Base-by-base conservation (phyloP, 2,329 filamentous ascomycete genomes). In the Fonsecaea pedrosoi region DNA sequence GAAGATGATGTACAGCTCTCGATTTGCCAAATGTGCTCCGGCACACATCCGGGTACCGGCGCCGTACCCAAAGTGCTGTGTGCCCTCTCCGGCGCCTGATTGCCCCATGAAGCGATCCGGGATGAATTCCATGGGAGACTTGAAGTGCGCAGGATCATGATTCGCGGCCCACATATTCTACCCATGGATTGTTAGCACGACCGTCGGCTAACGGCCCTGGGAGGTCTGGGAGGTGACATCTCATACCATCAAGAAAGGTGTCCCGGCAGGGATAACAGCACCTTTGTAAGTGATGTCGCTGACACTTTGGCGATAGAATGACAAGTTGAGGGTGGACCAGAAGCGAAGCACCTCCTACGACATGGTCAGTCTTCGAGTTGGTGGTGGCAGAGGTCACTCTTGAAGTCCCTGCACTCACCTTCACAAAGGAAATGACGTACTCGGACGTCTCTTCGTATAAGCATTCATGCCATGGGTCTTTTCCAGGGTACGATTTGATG, bases 241-340 rank as follows among this genome's bases (percentile, higher is more conserved):
- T 30, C 45, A 12, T 21, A 85, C 85, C 90, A 94, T 89, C 78
- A 92, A 92, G 72, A 94, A 92, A 1, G 89, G 92, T 0, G 90
- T 93, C 1, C 90, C 89, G 0, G 90, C 84, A 0, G 91, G 91
- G 40, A 94, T 91, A 21, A 62, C 60, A 21, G 60, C 60, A 34
- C 53, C 60, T 38, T 62, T 55, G 35, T 62, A 62, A 25, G 10
- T 48, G 30, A 62, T 62, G n/a, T 62, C 60, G 13, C 54, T 62
- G 25, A 50, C 38, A 50, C 60, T 62, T 42, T 62, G 37, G 34
- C 60, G 50, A 12, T 62, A 55, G 0, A 83, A 79, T 91, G 72
- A 94, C 89, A 2, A 90, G 89, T 70, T 93, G 90, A 64, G 21
- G 25, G 93, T 90, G 1, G 88, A 90, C 85, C 89, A 94, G 82